A percentile compares a stretch with the other conserved stretches of the same genome.
Conservation (phyloP, 2,329 filamentous ascomycete species). For the Claviceps pusilla region DNA sequence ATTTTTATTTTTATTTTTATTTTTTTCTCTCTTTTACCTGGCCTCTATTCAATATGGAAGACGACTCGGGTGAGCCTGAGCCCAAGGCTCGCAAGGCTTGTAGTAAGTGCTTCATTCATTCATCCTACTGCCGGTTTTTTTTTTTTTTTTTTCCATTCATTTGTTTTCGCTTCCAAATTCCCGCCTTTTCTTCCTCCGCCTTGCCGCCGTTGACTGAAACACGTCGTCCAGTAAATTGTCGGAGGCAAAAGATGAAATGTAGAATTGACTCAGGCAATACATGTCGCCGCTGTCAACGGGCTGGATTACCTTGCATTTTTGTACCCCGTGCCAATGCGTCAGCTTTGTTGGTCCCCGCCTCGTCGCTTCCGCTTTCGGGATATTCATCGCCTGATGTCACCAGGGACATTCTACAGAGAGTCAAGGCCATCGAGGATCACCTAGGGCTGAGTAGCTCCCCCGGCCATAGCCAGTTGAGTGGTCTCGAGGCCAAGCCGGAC, state of each 20-base stretch:
- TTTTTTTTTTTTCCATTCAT: too few species aligned
- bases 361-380: slow-evolving; percentile 9
- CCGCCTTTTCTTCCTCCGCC: too few species aligned
- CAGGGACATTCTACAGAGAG: slow-evolving; percentile 1
- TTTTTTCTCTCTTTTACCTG: too few species aligned
- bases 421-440: slow-evolving; percentile 3
- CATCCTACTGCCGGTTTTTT: too few species aligned
- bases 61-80: slow-evolving; percentile 1
- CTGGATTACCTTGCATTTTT: slow-evolving; percentile 24
- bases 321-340: slow-evolving; percentile 24
- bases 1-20: too few species aligned
- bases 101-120: background rate
- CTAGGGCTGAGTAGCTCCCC: background rate
- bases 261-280: slow-evolving; percentile 19
- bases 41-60: background rate
- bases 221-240: slow-evolving; percentile 12
- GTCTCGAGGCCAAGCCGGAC: background rate
- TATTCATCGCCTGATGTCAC: background rate
- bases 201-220: background rate
- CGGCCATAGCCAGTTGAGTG: background rate
- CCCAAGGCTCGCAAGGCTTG: slow-evolving; percentile 3
- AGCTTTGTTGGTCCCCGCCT: slow-evolving; percentile 4
- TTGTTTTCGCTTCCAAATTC: too few species aligned
- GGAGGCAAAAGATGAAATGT: slow-evolving; percentile 23
- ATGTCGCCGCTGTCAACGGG: slow-evolving; percentile 19